Base-by-base conservation (phyloP, 306 rosid genomes). In the Parietaria judaica region DNA sequence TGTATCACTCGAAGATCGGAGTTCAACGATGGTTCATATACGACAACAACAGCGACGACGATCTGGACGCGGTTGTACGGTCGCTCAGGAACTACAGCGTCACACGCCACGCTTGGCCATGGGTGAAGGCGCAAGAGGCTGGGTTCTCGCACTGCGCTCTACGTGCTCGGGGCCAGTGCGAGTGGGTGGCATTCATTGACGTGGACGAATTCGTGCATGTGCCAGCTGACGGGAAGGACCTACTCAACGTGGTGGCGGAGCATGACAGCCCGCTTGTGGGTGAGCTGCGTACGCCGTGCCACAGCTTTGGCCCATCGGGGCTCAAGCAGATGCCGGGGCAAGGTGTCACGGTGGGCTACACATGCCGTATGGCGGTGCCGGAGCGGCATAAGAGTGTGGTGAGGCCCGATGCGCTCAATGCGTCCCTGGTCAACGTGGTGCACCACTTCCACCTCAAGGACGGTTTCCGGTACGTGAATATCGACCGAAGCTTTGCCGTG, bases 321-420 rank as follows among this genome's bases (percentile, higher is more conserved):
- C 63, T 66, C 4, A 75, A 23, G 36, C 65, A 17, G 0, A 64
- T 74, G 11, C 95, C 94, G 0, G 15, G 8, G 0, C 71, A 74
- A 56, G 97, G 97, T 0, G 87, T 90, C 16, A 79, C 37, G 61
- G 82, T 78, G 3, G 96, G 95, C 17, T 90, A 90, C 81, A 84
- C 85, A 2, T 84, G 95, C 50, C 80, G 95, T 0, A 3, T 80
- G 36, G 71, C 36, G 0, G 70, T 9, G 0, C 62, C 73, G 2
- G 95, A 90, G 73, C 78, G 95, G 70, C 95, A 90, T 80, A 90
- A 90, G 83, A 87, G 96, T 39, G 84, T 90, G 2, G 83, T 90
- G 59, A 83, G 66, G 48, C 95, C 94, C 0, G 97, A 87, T 48
- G 96, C 80, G 0, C 3, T 90, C 63, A 81, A 78, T 51, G 69